These are phyloP conservation scores for Pythium diclinum DNA, from an alignment of 352 stramenopile species.

Conservation along the genomic window DNA sequence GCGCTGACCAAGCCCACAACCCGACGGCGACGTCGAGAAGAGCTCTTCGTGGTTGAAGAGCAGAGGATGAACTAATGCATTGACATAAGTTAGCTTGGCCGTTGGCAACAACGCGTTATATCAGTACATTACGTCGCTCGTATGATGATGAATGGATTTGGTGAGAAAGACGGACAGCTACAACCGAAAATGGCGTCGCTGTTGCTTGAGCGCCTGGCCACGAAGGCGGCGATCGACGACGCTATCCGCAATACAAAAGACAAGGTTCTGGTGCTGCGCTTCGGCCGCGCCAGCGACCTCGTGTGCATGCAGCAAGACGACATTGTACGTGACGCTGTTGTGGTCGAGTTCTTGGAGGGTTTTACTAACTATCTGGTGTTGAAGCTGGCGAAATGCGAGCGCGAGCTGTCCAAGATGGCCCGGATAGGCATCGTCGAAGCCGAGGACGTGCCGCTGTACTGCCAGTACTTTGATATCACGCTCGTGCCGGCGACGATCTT, in stretches of 20 bases:
- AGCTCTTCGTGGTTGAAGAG: neutral
- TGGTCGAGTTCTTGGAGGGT: no score
- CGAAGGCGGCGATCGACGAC: slow-evolving; percentile 68
- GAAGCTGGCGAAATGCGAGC: slow-evolving; percentile 74
- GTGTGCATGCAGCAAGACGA: slow-evolving; percentile 85
- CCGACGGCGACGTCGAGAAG: neutral
- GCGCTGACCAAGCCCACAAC: slow-evolving; percentile 13
- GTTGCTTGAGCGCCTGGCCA: slow-evolving; percentile 59
- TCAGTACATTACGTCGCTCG: neutral
- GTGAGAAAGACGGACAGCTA: neutral
- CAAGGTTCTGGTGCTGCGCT: slow-evolving; percentile 81
- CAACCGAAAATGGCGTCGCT: slow-evolving; percentile 54
- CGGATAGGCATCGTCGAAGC: slow-evolving; percentile 70
- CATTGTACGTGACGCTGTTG: slow-evolving; percentile 42
- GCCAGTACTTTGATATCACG: slow-evolving; percentile 88
- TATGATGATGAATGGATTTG: neutral
- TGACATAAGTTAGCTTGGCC: neutral
- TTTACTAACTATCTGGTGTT: neutral
- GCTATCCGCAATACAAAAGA: slow-evolving; percentile 77
- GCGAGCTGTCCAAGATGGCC: slow-evolving; percentile 78
- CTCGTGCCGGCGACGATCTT: slow-evolving; percentile 84
- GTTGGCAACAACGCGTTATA: neutral
- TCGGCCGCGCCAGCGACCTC: slow-evolving; percentile 57
- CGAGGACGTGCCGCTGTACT: slow-evolving; percentile 73
- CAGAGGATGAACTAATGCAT: neutral